Evolutionary conservation across 805 yeast species (phyloP).

Genomic region (Sungouiella blattae): DNA sequence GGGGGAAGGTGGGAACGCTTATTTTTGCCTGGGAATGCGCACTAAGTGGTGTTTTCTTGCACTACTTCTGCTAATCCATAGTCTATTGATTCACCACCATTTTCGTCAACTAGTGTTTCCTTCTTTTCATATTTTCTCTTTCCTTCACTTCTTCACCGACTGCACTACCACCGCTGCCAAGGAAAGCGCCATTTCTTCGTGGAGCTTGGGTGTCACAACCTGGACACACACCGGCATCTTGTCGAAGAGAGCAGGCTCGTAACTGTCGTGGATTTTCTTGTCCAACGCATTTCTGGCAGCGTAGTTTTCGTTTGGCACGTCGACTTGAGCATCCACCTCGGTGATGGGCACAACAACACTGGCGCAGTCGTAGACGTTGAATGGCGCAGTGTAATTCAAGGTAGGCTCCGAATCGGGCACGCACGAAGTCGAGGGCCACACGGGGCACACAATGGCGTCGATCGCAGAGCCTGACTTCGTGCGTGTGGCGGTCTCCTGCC

Average conservation of each 20-base stretch:
- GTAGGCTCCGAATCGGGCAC: background rate
- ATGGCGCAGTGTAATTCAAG: background rate
- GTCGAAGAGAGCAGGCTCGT: constrained; percentile 2
- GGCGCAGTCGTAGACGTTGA: constrained; percentile 2
- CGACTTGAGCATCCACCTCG: background rate
- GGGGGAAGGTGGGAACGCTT: too few relatives aligned
- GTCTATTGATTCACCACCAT: too few relatives aligned
- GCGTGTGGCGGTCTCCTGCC: background rate
- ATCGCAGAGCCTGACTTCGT: background rate
- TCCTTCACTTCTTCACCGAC: background rate
- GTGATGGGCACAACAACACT: constrained; percentile 2
- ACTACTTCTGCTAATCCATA: too few relatives aligned
- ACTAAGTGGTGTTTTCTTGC: too few relatives aligned
- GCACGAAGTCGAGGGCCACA: background rate
- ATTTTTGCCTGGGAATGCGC: too few relatives aligned
- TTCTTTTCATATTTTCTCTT: too few relatives aligned
- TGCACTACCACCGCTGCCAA: background rate
- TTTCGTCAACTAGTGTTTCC: too few relatives aligned
- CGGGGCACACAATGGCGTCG: constrained; percentile 1
- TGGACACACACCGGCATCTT: constrained; percentile 3
- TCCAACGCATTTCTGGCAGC: background rate
- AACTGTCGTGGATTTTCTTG: background rate
- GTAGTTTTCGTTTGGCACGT: background rate
- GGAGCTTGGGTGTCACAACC: constrained; percentile 1
- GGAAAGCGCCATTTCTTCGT: constrained; percentile 2